phyloP scores from a whole-genome alignment of 2,329 filamentous ascomycete species.

The Colletotrichum truncatum region DNA sequence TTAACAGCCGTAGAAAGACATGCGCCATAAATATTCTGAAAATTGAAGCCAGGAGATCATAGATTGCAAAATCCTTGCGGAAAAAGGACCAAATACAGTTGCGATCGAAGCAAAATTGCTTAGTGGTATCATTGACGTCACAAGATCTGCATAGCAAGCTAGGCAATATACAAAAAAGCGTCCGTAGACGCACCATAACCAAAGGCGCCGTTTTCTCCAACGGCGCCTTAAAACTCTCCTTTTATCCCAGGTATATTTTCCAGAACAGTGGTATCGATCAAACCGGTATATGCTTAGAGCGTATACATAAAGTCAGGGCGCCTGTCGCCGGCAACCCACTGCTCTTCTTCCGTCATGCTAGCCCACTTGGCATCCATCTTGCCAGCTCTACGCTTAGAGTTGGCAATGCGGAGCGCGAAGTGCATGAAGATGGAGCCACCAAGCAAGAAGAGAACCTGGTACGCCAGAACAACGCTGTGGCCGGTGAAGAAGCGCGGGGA shows the following conservation, averaged over 20 bases:
- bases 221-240: no score
- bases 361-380: slow-evolving; percentile 64
- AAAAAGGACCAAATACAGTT: no score
- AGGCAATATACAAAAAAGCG: not conserved
- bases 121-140: not conserved
- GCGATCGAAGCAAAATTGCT: not conserved
- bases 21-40: no score
- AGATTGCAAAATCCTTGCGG: no score
- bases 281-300: slow-evolving; percentile 31
- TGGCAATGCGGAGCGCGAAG: slow-evolving; percentile 65
- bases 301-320: slow-evolving; percentile 46
- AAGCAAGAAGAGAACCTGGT: slow-evolving; percentile 70
- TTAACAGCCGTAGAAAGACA: no score
- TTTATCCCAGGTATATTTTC: not conserved
- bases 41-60: no score
- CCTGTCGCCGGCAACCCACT: slow-evolving; percentile 66
- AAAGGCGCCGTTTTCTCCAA: not conserved
- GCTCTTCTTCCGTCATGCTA: slow-evolving; percentile 62
- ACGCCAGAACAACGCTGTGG: slow-evolving; percentile 71
- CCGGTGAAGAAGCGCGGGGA: slow-evolving; percentile 51
- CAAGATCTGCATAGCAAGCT: not conserved
- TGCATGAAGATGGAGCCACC: slow-evolving; percentile 72
- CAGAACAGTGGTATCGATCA: not conserved
- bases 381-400: slow-evolving; percentile 64
- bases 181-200: not conserved